These are phyloP conservation scores for Beta corolliflora DNA, from an alignment of 179 eudicot genomes.

Conservation along the genomic window DNA sequence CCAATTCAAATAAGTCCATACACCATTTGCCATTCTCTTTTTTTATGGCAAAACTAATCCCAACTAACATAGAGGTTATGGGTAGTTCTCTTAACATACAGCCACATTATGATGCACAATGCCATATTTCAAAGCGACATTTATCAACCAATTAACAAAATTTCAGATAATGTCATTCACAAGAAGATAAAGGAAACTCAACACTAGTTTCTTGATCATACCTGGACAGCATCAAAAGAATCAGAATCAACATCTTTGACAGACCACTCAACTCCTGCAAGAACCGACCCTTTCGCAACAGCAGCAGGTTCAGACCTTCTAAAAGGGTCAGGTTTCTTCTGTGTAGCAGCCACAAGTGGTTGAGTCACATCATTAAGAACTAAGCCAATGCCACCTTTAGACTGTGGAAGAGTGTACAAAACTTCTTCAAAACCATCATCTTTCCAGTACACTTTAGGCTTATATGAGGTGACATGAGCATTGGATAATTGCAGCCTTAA, in stretches of 20 bases:
- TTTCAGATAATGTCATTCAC: not conserved
- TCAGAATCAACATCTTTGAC: slow-evolving; percentile 80
- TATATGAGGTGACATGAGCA: slow-evolving; percentile 77
- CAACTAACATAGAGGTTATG: too few species aligned
- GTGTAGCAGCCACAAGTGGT: slow-evolving; percentile 12
- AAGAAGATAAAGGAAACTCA: not conserved
- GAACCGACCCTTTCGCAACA: slow-evolving; percentile 28
- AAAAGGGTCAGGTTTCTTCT: slow-evolving; percentile 24
- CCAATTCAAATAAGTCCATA: too few species aligned
- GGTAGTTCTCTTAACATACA: not conserved
- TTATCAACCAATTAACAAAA: not conserved
- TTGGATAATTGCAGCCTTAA: slow-evolving; percentile 59
- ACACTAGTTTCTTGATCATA: slow-evolving; percentile 18
- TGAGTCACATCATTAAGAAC: slow-evolving; percentile 54
- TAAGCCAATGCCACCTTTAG: slow-evolving; percentile 79
- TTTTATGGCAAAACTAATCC: too few species aligned
- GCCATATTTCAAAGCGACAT: not conserved
- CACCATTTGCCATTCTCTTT: too few species aligned
- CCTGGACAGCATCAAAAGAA: slow-evolving; percentile 94
- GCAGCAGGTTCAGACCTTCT: slow-evolving; percentile 22
- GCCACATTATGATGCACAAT: not conserved
- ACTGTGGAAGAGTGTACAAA: slow-evolving; percentile 54
- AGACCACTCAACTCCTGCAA: slow-evolving; percentile 58
- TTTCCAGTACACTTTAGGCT: slow-evolving; percentile 87
- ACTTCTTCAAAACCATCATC: slow-evolving; percentile 84